phyloP scores from a whole-genome alignment of 106 monocot species.

The Phalaenopsis equestris region DNA sequence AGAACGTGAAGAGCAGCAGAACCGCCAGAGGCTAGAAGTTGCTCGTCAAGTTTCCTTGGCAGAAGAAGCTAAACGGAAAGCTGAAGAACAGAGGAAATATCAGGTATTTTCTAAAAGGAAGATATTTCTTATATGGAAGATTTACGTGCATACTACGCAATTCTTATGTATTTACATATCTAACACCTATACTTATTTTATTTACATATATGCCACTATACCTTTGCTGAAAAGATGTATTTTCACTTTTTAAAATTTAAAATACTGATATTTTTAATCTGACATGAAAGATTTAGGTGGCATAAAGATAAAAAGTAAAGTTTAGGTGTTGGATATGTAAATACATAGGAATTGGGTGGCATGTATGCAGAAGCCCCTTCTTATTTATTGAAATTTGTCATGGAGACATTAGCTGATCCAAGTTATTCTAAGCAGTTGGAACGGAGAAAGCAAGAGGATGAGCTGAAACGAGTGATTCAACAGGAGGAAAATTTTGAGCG shows the following conservation, averaged over 20 bases:
- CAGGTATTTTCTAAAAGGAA: slow-evolving; percentile 33
- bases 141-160: too few relatives aligned
- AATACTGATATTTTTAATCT: too few relatives aligned
- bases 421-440: slow-evolving; percentile 45
- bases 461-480: slow-evolving; percentile 76
- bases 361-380: too few relatives aligned
- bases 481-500: slow-evolving; percentile 90
- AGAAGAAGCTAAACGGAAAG: slow-evolving; percentile 90
- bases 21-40: slow-evolving; percentile 83
- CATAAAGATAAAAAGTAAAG: too few relatives aligned
- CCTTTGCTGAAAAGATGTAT: too few relatives aligned
- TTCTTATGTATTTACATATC: too few relatives aligned
- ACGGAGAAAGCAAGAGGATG: slow-evolving; percentile 90
- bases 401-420: background rate
- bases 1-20: slow-evolving; percentile 93
- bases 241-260: too few relatives aligned
- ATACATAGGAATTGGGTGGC: too few relatives aligned
- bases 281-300: too few relatives aligned
- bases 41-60: slow-evolving; percentile 83
- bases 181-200: too few relatives aligned
- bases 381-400: background rate
- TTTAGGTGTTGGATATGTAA: too few relatives aligned
- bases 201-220: too few relatives aligned
- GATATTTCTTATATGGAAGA: background rate
- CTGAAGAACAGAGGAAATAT: slow-evolving; percentile 89